These are phyloP conservation scores for Thymus quinquecostatus DNA, from an alignment of 257 asterid genomes.

Conservation along the genomic window DNA sequence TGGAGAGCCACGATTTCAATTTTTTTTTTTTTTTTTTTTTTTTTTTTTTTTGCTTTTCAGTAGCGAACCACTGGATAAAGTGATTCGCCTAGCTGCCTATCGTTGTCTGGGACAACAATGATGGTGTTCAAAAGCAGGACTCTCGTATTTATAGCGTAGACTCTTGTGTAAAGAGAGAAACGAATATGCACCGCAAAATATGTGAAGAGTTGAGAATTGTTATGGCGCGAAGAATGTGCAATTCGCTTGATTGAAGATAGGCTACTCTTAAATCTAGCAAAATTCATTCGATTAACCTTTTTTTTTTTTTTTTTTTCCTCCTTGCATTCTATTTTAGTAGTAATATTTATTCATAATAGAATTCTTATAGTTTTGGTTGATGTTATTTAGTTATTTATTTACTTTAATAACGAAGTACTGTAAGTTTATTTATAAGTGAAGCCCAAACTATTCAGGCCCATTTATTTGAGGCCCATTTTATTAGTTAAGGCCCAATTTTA, in stretches of 20 bases:
- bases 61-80: slow-evolving; percentile 52
- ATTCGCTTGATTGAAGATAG: neutral
- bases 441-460: too few species aligned
- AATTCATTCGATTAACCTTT: neutral
- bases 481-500: neutral
- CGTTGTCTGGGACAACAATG: slow-evolving; percentile 25
- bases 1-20: neutral
- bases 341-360: neutral
- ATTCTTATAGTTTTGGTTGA: too few species aligned
- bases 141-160: slow-evolving; percentile 13
- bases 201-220: slow-evolving; percentile 22
- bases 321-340: neutral
- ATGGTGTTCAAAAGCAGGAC: neutral
- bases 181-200: slow-evolving; percentile 19
- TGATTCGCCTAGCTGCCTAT: slow-evolving; percentile 36
- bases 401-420: too few species aligned
- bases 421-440: too few species aligned
- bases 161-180: neutral
- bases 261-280: neutral
- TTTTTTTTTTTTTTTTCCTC: neutral
- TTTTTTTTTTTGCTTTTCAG: neutral
- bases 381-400: too few species aligned
- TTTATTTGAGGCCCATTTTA: neutral
- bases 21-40: neutral
- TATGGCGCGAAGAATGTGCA: too few species aligned